Evolutionary conservation across 192 early-diverging fungal genomes (phyloP), one percentile per base, ranked within the genome.

Genomic region (Diversispora epigaea): DNA sequence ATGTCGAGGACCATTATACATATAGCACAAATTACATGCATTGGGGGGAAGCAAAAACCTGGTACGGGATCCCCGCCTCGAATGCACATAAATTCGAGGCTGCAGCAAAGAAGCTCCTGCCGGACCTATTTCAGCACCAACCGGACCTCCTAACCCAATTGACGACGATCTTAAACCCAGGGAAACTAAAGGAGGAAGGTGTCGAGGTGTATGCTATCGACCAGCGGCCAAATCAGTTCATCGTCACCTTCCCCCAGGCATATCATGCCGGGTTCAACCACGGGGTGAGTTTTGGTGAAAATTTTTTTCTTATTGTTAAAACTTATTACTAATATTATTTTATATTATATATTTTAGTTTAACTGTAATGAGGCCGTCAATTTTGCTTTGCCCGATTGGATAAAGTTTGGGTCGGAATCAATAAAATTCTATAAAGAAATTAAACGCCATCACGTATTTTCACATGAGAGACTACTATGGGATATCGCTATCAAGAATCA

Each of bases 221-320:
- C 84, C 97, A 98, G 80, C 83, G 94, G 17, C 92, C 96, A 19
- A 93, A 94, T 11, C 93, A 98, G 78, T 95, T 97, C 79, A 90
- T 97, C 1, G 87, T 98, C 54, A 98, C 97, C 0, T 97, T 96
- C 79, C 97, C 97, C 25, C 86, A 94, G 68, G 91, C 93, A 11
- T 98, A 97, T 80, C 97, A 98, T 76, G 90, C 93, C 0, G 97
- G 97, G 17, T 97, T 98, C 81, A 98, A 98, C 78, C 97, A 98
- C 55, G 97, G 97, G 32, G 91, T 90, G 82, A 84, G 82, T 78
- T 43, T 17, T 19, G 17, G 15, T 73, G 12, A 32, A 50, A 22
- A 4, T 39, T 32, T 2, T 41, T 39, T 40, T 39, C 22, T 5
- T 64, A 44, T 43, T 40, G 8, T 0, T 64, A 6, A 5, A 40